Evolutionary conservation across 352 stramenopile genomes (phyloP).

Genomic region (Blastocystis sp.): DNA sequence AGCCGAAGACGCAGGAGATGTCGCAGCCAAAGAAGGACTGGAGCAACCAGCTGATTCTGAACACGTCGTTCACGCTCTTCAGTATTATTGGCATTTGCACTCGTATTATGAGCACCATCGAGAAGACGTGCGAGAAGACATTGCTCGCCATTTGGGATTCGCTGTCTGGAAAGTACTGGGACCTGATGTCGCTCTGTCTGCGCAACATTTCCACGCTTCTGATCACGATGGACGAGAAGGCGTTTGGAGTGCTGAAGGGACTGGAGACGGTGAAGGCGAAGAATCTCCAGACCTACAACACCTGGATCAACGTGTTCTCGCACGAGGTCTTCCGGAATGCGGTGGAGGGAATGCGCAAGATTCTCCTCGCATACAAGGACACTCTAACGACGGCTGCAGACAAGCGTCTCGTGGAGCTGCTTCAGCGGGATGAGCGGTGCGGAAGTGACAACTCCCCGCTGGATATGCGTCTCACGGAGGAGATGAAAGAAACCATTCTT

Average conservation of each 20-base stretch:
- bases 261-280: slow-evolving; percentile 34
- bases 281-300: slow-evolving; percentile 20
- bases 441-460: slow-evolving; percentile 4
- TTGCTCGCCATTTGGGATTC: neutral
- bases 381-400: neutral
- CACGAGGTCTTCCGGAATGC: slow-evolving; percentile 4
- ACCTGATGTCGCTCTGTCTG: neutral
- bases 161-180: neutral
- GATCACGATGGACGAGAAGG: neutral
- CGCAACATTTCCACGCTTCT: slow-evolving; percentile 2
- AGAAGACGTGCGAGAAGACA: neutral
- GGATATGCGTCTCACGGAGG: neutral
- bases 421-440: neutral
- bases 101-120: neutral
- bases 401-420: neutral
- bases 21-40: slow-evolving; percentile 36
- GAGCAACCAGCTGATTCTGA: slow-evolving; percentile 49
- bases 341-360: slow-evolving; percentile 29
- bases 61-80: neutral
- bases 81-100: slow-evolving; percentile 14
- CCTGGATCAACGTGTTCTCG: neutral
- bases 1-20: slow-evolving; percentile 4
- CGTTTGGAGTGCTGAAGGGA: neutral
- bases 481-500: neutral
- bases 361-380: neutral